Base-by-base conservation (phyloP, 75 land plant species). In the Cupressus sempervirens region DNA sequence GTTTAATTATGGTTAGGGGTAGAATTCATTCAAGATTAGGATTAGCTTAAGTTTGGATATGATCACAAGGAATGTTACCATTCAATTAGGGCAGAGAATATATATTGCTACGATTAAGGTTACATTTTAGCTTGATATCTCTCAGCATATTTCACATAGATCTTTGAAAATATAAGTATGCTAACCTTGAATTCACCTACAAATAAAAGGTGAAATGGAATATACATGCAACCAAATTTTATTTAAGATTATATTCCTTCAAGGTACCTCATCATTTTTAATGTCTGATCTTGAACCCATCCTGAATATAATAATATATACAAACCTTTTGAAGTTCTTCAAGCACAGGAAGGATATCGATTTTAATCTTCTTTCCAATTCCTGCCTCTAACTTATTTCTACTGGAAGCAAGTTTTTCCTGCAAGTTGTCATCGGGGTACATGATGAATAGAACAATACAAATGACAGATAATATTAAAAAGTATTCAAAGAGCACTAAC, bases 241-340 rank as follows among this genome's bases (percentile, higher is more conserved):
- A 20, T 38, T 76, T 76, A 79, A 79, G n/a, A 79, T 26, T 9
- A 18, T 26, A 43, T 23, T 40, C 30, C 43, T 8, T 79, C 43
- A n/a, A 16, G 30, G 10, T 43, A 23, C 23, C 45, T 79, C n/a
- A 6, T 4, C 81, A 43, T 46, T 79, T 79, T 10, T 26, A 43
- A 23, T 79, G 48, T 12, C 45, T 20, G 43, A 29, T 77, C 46
- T 77, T 77, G 77, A 40, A 77, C 48, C 4, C 80, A 26, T 43
- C 15, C 12, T 43, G 48, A 43, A 62, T 48, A n/a, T 50, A 26
- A 11, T 40, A 20, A 76, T 8, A 48, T 82, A 34, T 38, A 81
- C 53, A 56, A 11, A 94, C 98, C 96, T 96, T 93, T 81, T 92
- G 89, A 30, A 91, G 79, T 83, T 93, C 90, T 88, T 93, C 93